Conservation (phyloP, 225 moss, liverwort and hornwort species). For the Rhytidiadelphus loreus region DNA sequence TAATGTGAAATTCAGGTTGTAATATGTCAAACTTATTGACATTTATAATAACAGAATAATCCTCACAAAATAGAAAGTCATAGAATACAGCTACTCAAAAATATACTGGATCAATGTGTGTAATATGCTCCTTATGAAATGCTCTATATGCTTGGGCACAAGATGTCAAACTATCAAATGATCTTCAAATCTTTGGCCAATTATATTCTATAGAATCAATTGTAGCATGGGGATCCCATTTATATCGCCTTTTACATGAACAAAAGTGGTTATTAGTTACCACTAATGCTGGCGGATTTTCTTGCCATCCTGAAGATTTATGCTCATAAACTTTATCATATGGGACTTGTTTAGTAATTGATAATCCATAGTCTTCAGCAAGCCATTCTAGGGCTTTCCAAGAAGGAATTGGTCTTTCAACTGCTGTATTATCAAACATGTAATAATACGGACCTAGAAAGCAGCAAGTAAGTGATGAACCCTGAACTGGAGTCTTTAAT, state of each 20-base stretch:
- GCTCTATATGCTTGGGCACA: neutral
- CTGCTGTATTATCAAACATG: neutral
- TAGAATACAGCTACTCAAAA: neutral
- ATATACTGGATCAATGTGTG: neutral
- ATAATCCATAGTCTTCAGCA: neutral
- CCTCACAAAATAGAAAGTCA: neutral
- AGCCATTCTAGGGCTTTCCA: neutral
- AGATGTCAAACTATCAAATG: fast-evolving
- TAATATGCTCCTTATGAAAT: neutral
- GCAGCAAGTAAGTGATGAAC: neutral
- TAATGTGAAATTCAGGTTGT: too few relatives aligned
- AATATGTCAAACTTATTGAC: too few relatives aligned
- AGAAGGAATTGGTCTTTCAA: neutral
- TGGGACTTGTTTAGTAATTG: fast-evolving
- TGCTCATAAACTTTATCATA: too few relatives aligned
- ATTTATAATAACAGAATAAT: too few relatives aligned
- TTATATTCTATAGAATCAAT: neutral
- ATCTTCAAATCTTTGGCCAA: neutral
- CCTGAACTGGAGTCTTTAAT: neutral
- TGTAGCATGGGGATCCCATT: neutral
- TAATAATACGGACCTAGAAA: neutral
- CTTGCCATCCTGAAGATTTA: too few relatives aligned
- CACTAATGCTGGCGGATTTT: too few relatives aligned
- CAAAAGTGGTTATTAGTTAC: neutral
- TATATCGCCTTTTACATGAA: neutral